Base-by-base conservation (phyloP, 345 rosid genomes). In the Aquilaria sinensis region DNA sequence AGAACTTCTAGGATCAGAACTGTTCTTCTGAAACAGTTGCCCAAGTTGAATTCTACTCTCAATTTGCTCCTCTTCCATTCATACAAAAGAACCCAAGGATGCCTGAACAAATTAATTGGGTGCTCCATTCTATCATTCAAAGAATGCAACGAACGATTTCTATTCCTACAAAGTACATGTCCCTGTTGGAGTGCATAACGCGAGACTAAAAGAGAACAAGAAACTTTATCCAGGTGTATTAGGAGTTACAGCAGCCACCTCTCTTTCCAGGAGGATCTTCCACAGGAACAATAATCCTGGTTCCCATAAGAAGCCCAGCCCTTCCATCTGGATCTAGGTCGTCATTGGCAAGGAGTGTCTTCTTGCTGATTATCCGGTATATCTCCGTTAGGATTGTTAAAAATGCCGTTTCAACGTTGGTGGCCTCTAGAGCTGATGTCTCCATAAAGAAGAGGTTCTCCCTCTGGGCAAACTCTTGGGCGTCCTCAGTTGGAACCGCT, bases 361-460 rank as follows among this genome's bases (percentile, higher is more conserved):
- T 86, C 82, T 86, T 86, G 81, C 89, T 72, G 60, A 83, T 81
- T 60, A 83, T 78, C 72, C 80, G 66, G 49, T 83, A 86, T 41
- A 83, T 86, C 80, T 86, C 88, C 0, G 88, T 62, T 61, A 86
- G 64, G 51, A 81, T 67, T 0, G 86, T 81, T 51, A 83, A 67
- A 69, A 86, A 83, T 33, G 92, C 92, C 9, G 85, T 67, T 70
- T 83, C 92, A 1, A 86, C 87, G 9, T 86, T 86, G 45, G 92
- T 86, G 32, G 88, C 74, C 71, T 86, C 83, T 0, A 83, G 80
- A 16, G 92, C 85, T 12, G 89, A 86, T 52, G 92, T 86, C 75
- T 86, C 92, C 92, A 78, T 83, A 56, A 83, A 81, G 80, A 81
- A 83, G 2, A 86, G 73, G 70, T 78, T 86, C 69, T 86, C 92